phyloP scores from a whole-genome alignment of 2,329 filamentous ascomycete genomes.

The Alternaria burnsii region DNA sequence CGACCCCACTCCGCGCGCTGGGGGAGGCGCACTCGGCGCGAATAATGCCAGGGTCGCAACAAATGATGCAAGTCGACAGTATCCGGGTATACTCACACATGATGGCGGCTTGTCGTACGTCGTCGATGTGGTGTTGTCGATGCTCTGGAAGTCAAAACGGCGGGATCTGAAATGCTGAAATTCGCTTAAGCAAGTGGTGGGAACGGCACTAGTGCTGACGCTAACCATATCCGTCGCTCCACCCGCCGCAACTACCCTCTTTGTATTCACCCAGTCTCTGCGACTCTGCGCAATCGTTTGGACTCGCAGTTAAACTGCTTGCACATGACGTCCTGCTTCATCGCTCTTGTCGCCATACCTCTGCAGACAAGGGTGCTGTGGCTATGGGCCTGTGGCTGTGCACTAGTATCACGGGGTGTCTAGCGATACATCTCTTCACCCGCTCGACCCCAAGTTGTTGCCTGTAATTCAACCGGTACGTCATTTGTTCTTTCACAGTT shows the following conservation, averaged over 20 bases:
- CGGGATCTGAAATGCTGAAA: neutral
- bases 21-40: slow-evolving; percentile 5
- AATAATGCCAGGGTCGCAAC: slow-evolving; percentile 9
- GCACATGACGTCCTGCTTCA: neutral
- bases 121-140: slow-evolving; percentile 48
- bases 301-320: neutral
- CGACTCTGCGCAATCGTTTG: neutral
- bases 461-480: neutral
- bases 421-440: slow-evolving; percentile 5
- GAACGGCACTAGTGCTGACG: neutral
- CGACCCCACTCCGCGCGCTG: slow-evolving; percentile 5
- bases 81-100: slow-evolving; percentile 47
- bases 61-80: neutral
- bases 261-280: neutral
- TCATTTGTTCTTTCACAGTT: neutral
- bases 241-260: neutral
- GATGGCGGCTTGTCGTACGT: slow-evolving; percentile 50
- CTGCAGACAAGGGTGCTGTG: slow-evolving; percentile 11
- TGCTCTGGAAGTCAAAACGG: slow-evolving; percentile 21
- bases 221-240: slow-evolving; percentile 4
- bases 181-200: neutral
- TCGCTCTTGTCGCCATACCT: slow-evolving; percentile 4
- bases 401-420: slow-evolving; percentile 2
- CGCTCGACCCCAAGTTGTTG: neutral
- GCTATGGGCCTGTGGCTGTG: slow-evolving; percentile 19